Percentiles rank a stretch among this genome's conserved stretches.
phyloP scores from a whole-genome alignment of 139 green algal species.

The Spirogloea muscicola region DNA sequence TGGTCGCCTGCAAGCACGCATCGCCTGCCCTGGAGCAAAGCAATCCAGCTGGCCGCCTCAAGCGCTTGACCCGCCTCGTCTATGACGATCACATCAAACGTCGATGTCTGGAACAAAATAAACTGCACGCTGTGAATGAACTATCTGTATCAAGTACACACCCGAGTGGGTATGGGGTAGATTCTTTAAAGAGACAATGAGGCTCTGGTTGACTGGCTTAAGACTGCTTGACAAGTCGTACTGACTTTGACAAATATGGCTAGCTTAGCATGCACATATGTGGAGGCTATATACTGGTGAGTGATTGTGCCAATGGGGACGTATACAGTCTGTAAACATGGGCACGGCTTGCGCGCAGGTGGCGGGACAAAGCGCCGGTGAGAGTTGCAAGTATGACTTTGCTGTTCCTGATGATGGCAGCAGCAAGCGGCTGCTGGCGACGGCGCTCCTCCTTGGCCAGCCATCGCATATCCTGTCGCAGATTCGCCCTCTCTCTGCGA shows the following conservation, averaged over 20 bases:
- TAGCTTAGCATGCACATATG: no score
- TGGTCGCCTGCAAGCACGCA: constrained; percentile 91
- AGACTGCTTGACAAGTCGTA: no score
- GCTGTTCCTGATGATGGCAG: constrained; percentile 44
- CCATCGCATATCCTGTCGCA: constrained; percentile 66
- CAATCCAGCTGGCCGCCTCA: constrained; percentile 66
- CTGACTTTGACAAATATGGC: no score
- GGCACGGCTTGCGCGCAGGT: no score
- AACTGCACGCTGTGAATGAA: no score
- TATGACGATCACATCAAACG: constrained; percentile 83
- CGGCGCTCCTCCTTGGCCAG: constrained; percentile 86
- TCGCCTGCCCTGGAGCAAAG: constrained; percentile 31
- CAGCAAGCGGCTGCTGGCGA: constrained; percentile 81
- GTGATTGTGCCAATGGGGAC: no score
- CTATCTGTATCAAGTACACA: no score
- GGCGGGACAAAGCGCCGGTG: constrained; percentile 58
- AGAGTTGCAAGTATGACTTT: constrained; percentile 69
- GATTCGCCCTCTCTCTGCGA: constrained; percentile 53
- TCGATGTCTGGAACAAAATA: constrained; percentile 4
- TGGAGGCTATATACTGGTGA: no score
- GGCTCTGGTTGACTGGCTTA: no score
- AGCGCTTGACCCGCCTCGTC: constrained; percentile 91
- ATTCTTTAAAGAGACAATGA: no score
- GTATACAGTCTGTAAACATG: no score
- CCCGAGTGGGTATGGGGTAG: no score